A percentile compares a stretch with the other conserved stretches of the same genome.
Evolutionary conservation across 179 eudicot species (phyloP).

Genomic region (Carnegiea gigantea): DNA sequence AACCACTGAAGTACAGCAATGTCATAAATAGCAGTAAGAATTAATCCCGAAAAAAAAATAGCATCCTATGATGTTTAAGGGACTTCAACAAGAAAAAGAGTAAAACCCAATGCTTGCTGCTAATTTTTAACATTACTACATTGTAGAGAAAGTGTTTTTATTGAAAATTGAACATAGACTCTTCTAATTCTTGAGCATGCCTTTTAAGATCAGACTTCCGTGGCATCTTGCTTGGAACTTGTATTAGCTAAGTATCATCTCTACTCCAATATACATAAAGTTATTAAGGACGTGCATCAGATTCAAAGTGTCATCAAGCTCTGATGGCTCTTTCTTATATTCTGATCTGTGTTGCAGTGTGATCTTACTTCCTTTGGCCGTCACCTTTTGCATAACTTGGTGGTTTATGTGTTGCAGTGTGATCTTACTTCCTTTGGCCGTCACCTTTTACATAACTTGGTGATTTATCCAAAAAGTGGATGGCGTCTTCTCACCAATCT

Average conservation of each 20-base stretch:
- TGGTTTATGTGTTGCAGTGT: constrained; percentile 43
- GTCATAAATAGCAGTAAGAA: not conserved
- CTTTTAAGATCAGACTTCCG: not conserved
- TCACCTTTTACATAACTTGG: constrained; percentile 47
- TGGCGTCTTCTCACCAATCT: constrained; percentile 49
- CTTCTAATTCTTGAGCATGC: not conserved
- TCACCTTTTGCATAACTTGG: no score
- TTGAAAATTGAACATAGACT: not conserved
- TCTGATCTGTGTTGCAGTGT: constrained; percentile 11
- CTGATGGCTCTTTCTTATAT: constrained; percentile 2
- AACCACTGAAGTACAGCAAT: constrained; percentile 2
- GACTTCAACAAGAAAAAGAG: not conserved
- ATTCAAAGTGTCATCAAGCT: not conserved
- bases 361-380: no score
- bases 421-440: constrained; percentile 43
- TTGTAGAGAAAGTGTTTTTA: not conserved
- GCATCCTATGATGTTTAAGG: not conserved
- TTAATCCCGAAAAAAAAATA: not conserved
- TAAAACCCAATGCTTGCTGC: not conserved
- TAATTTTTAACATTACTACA: no score
- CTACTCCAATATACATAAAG: not conserved
- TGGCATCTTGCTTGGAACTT: not conserved
- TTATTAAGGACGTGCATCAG: not conserved
- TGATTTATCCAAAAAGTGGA: constrained; percentile 50
- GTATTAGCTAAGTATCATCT: not conserved